These are phyloP conservation scores for Alternaria sp. DNA, from an alignment of 2,329 filamentous ascomycete genomes.

Conservation along the genomic window DNA sequence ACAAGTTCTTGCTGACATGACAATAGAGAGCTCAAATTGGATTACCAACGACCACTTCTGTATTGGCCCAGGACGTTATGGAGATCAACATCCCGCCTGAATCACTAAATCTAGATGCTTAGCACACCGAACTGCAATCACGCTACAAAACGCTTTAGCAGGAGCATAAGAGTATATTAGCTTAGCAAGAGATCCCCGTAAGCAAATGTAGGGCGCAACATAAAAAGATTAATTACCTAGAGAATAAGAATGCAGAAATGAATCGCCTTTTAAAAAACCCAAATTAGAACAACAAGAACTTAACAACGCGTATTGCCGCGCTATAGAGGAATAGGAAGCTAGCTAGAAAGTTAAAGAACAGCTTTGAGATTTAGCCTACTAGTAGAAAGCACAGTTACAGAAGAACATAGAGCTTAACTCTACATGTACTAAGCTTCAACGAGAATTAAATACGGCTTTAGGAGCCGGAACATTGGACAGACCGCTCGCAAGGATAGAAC, in stretches of 20 bases:
- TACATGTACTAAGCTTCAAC: conserved; percentile 13
- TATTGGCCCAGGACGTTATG: conserved; percentile 10
- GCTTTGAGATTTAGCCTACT: conserved; percentile 15
- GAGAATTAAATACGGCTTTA: conserved; percentile 16
- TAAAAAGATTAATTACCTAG: conserved; percentile 9
- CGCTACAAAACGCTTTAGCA: conserved; percentile 12
- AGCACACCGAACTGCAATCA: conserved; percentile 12
- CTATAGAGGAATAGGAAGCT: conserved; percentile 10
- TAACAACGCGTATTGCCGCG: conserved; percentile 13
- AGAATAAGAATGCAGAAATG: conserved; percentile 15
- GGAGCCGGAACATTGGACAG: conserved; percentile 6
- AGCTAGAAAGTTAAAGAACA: conserved; percentile 18
- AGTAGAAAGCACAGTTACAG: conserved; percentile 17
- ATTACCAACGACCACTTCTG: conserved; percentile 13
- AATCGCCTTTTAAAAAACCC: conserved; percentile 17
- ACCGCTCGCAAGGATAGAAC: conserved; percentile 8
- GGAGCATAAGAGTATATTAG: conserved; percentile 7
- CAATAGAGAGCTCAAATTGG: conserved; percentile 14
- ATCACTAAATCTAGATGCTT: conserved; percentile 11
- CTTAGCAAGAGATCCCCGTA: conserved; percentile 11
- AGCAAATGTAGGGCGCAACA: conserved; percentile 15
- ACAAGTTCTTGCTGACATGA: conserved; percentile 6
- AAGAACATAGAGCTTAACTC: conserved; percentile 16
- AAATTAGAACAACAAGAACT: conserved; percentile 15
- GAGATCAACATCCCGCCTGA: conserved; percentile 12